A percentile compares a stretch with the other conserved stretches of the same genome.
phyloP scores from a whole-genome alignment of 2,329 filamentous ascomycete species.

The Aspergillus fischeri region DNA sequence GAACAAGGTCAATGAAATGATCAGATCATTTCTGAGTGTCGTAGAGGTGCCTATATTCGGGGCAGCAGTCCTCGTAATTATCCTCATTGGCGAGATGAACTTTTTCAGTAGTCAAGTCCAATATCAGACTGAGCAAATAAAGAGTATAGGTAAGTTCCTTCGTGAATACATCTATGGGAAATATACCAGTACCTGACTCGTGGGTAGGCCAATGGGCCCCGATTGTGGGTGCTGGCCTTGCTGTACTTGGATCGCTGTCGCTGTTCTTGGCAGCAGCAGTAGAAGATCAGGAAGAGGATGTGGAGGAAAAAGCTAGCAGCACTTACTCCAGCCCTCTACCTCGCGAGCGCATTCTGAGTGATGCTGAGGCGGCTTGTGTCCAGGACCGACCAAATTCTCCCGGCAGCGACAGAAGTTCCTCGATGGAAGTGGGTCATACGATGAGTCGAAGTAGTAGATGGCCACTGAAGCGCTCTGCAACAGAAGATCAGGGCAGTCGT shows the following conservation, averaged over 20 bases:
- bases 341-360: background rate
- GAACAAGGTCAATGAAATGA: slow-evolving; percentile 37
- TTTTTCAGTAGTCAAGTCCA: background rate
- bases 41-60: slow-evolving; percentile 58
- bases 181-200: slow-evolving; percentile 39
- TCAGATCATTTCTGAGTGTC: slow-evolving; percentile 34
- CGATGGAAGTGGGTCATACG: background rate
- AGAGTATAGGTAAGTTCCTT: background rate
- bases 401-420: background rate
- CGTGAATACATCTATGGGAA: no score
- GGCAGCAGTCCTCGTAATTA: slow-evolving; percentile 21
- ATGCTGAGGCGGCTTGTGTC: background rate
- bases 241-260: slow-evolving; percentile 57
- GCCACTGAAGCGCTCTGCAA: background rate
- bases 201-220: slow-evolving; percentile 32
- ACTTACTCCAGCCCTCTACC: background rate
- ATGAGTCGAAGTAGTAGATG: background rate
- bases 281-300: slow-evolving; percentile 21
- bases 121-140: background rate
- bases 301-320: slow-evolving; percentile 45
- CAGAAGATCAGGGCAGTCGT: background rate
- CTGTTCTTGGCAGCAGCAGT: slow-evolving; percentile 44
- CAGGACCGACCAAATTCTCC: background rate
- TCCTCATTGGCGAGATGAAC: background rate
- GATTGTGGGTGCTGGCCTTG: slow-evolving; percentile 53